Evolutionary conservation across 179 eudicot genomes (phyloP).

Genomic region (Silene vulgaris): DNA sequence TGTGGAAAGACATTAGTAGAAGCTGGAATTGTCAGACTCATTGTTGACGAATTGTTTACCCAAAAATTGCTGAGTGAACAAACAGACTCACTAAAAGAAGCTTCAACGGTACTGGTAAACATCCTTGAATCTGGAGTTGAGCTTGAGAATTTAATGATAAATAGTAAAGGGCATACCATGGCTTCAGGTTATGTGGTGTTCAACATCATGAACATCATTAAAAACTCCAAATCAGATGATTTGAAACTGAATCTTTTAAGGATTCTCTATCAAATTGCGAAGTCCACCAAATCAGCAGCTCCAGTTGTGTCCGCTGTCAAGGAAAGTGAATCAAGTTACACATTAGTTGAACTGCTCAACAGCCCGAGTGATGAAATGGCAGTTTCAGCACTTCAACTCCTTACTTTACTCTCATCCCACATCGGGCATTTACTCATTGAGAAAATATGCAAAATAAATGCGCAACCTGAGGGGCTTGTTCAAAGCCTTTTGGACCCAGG

Average conservation of each 20-base stretch:
- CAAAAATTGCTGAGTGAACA: conserved; percentile 38
- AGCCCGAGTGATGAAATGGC: conserved; percentile 58
- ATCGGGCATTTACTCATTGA: conserved; percentile 68
- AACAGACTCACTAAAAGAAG: conserved; percentile 50
- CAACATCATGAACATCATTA: conserved; percentile 48
- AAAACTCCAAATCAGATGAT: conserved; percentile 50
- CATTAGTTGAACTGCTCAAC: conserved; percentile 56
- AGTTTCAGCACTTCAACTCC: conserved; percentile 49
- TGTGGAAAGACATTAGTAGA: conserved; percentile 54
- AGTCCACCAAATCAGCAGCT: conserved; percentile 37
- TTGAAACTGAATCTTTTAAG: conserved; percentile 59
- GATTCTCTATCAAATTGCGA: conserved; percentile 52
- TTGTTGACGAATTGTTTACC: conserved; percentile 61
- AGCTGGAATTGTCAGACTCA: conserved; percentile 49
- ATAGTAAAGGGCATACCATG: conserved; percentile 45
- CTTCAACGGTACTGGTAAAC: conserved; percentile 66
- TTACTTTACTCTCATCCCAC: conserved; percentile 53
- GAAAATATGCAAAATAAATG: conserved; percentile 54
- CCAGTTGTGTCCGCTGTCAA: conserved; percentile 54
- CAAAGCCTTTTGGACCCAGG: conserved; percentile 35
- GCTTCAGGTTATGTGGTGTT: conserved; percentile 50
- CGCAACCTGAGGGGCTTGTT: conserved; percentile 65
- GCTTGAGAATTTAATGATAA: conserved; percentile 45
- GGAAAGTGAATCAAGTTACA: conserved; percentile 67
- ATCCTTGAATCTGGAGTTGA: conserved; percentile 61